Percentiles rank a stretch among this genome's conserved stretches.
phyloP scores from a whole-genome alignment of 1,284 basidiomycete genomes.

The Cutaneotrichosporon sp. region DNA sequence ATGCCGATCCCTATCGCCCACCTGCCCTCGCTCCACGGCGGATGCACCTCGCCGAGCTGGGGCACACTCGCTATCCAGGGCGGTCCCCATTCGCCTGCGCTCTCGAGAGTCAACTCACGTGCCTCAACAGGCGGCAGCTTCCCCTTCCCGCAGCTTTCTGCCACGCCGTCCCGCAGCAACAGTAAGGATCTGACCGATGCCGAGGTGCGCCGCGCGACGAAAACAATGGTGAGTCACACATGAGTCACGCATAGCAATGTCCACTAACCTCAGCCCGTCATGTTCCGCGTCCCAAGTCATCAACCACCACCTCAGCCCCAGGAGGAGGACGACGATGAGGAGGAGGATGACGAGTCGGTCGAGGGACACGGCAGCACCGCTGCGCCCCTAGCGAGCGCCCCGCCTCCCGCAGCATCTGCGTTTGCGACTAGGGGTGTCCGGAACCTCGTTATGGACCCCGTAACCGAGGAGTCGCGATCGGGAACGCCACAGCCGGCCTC shows the following conservation, averaged over 20 bases:
- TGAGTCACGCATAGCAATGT: too few species aligned
- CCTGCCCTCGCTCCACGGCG: conserved; percentile 38
- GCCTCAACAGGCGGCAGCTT: conserved; percentile 27
- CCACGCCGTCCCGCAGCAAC: conserved; percentile 19
- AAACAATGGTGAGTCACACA: conserved; percentile 49
- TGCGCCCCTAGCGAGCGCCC: neutral
- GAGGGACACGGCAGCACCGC: conserved; percentile 2
- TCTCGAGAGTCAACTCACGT: conserved; percentile 15
- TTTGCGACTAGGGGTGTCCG: neutral
- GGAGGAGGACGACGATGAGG: conserved; percentile 29
- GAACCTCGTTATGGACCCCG: neutral
- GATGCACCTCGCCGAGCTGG: conserved; percentile 35
- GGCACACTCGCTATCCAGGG: conserved; percentile 37
- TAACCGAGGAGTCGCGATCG: conserved; percentile 5
- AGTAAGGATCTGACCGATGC: conserved; percentile 35
- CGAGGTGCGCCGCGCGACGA: conserved; percentile 46
- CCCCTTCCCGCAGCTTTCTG: conserved; percentile 29
- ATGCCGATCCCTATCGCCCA: conserved; percentile 53
- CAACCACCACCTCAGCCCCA: conserved; percentile 27
- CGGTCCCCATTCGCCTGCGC: conserved; percentile 35
- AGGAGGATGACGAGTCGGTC: conserved; percentile 24
- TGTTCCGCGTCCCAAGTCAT: conserved; percentile 30
- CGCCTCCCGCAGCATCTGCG: neutral
- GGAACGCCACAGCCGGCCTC: neutral
- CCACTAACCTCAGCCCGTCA: conserved; percentile 41